Evolutionary conservation across 495 filamentous ascomycete genomes (phyloP), one percentile per base, ranked within the genome.

Genomic region (Aspergillus hancockii): DNA sequence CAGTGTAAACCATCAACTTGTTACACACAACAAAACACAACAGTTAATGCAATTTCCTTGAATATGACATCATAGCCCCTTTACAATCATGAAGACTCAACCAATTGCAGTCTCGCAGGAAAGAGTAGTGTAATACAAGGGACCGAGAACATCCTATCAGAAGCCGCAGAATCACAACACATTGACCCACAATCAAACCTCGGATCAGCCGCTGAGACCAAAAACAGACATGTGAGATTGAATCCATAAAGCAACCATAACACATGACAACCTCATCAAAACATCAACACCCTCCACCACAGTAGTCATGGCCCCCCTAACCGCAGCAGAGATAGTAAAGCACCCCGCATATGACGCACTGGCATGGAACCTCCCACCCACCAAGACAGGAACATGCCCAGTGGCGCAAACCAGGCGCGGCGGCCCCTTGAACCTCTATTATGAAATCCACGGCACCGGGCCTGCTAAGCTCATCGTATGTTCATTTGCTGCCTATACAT

Each of bases 401-500:
- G 88, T 91, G 36, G 90, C 86, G 4, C 69, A 75, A 12, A 81
- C 77, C 31, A 75, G 90, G 62, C 67, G 67, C 21, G 88, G 88
- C 21, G 88, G 89, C 0, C 89, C 89, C 0, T 71, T 91, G 52
- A 81, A 88, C 10, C 85, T 93, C 52, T 76, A 82, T 47, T 92
- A 86, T 75, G 89, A 95, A 66, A 79, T 92, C 32, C 91, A 96
- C 75, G 91, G 91, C 43, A 76, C 79, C 25, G 91, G 91, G 0
- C 82, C 85, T 12, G 74, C 82, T 28, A 85, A 87, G 63, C 69
- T 94, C 43, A 77, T 93, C 58, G 90, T 93, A 81, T 52, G 88
- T 81, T 34, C 36, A 41, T 36, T 34, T n/a, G 34, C 34, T 34
- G 21, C 34, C 14, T n/a, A 13, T 41, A 9, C 30, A 19, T 45